These are phyloP conservation scores for Paraleonurus japonicus DNA, from an alignment of 257 asterid species.

Conservation along the genomic window DNA sequence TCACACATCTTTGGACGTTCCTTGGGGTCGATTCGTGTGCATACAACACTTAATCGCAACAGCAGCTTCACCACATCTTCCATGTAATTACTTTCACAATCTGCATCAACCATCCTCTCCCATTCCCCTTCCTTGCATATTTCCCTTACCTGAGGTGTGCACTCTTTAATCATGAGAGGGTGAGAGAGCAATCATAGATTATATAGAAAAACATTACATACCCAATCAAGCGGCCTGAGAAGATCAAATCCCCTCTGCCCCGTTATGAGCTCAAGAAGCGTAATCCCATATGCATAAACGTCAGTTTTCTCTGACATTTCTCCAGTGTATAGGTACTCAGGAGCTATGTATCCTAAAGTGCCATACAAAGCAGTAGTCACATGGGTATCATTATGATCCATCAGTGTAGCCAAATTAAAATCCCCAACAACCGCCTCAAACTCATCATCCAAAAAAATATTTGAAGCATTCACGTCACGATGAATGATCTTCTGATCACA, in stretches of 20 bases:
- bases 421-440: not conserved
- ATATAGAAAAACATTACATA: not conserved
- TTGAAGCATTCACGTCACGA: not conserved
- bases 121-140: not conserved
- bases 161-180: not conserved
- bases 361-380: not conserved
- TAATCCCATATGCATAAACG: not conserved
- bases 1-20: not conserved
- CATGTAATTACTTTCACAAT: not conserved
- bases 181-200: not conserved
- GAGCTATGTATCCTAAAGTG: not conserved
- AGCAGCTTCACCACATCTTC: slow-evolving; percentile 4
- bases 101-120: not conserved
- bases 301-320: not conserved
- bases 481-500: not conserved
- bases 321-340: not conserved
- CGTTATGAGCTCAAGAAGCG: not conserved
- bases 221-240: not conserved
- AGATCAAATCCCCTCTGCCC: not conserved
- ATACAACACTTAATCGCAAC: not conserved
- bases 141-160: not conserved
- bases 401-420: not conserved
- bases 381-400: not conserved
- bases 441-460: not conserved
- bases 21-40: slow-evolving; percentile 1